Conservation (phyloP, 352 stramenopile genomes). For the Pythium oligandrum region DNA sequence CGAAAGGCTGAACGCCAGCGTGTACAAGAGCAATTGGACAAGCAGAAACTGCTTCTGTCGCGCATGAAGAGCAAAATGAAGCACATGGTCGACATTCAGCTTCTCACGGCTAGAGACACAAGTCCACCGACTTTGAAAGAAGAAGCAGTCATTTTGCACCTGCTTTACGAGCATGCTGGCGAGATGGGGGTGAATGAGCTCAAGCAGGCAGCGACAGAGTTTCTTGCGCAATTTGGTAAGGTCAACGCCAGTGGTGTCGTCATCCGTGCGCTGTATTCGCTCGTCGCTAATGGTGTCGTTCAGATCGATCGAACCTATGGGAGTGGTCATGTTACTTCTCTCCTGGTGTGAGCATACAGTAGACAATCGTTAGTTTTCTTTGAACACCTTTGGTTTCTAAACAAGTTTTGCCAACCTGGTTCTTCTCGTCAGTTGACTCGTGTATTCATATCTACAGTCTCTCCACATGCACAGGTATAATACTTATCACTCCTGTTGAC, state of each 20-base stretch:
- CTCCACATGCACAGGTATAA: no score
- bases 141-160: constrained; percentile 50
- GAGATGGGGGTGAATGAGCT: constrained; percentile 57
- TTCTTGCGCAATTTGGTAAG: constrained; percentile 32
- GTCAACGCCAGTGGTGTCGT: constrained; percentile 29
- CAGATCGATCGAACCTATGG: constrained; percentile 57
- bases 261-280: constrained; percentile 52
- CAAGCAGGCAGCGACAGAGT: constrained; percentile 32
- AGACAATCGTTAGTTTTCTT: background rate
- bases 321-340: constrained; percentile 48
- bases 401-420: no score
- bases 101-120: no score
- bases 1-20: constrained; percentile 15
- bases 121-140: constrained; percentile 23
- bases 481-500: no score
- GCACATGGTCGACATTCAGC: constrained; percentile 36
- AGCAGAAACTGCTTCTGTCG: background rate
- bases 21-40: constrained; percentile 23
- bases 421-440: no score
- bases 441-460: no score
- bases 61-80: constrained; percentile 49
- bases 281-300: constrained; percentile 55
- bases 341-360: constrained; percentile 33
- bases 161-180: constrained; percentile 47
- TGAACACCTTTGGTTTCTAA: no score